These are phyloP conservation scores for Trichosporon faecale DNA, from an alignment of 1,284 basidiomycete species.

Conservation along the genomic window DNA sequence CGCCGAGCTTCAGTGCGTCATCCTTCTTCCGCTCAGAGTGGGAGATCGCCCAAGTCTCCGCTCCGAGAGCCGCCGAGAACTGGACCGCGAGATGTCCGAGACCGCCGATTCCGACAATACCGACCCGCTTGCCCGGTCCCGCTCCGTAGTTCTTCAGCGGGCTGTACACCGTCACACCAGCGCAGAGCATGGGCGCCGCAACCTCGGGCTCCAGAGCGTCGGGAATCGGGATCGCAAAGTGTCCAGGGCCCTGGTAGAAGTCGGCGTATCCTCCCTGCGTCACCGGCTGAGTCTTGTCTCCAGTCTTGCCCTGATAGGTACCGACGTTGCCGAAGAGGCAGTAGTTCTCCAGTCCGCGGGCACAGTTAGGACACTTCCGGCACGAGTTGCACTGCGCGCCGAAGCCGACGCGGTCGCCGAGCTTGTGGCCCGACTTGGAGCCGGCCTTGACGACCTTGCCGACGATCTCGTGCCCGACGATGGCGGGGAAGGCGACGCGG, in stretches of 20 bases:
- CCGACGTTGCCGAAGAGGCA: conserved; percentile 36
- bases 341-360: conserved; percentile 60
- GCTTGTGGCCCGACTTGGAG: conserved; percentile 56
- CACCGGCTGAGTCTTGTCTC: conserved; percentile 24
- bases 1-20: conserved; percentile 63
- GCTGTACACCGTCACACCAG: conserved; percentile 66
- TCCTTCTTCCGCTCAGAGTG: conserved; percentile 63
- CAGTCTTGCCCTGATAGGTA: conserved; percentile 27
- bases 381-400: conserved; percentile 62
- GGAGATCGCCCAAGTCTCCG: conserved; percentile 65
- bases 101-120: conserved; percentile 64
- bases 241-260: conserved; percentile 57
- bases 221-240: conserved; percentile 67
- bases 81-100: conserved; percentile 59
- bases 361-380: conserved; percentile 59
- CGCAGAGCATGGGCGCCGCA: conserved; percentile 59
- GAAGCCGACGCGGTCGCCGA: conserved; percentile 64
- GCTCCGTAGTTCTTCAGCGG: conserved; percentile 63
- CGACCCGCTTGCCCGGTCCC: conserved; percentile 66
- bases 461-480: conserved; percentile 56
- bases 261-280: conserved; percentile 31
- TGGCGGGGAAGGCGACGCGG: conserved; percentile 21
- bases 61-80: conserved; percentile 61
- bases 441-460: conserved; percentile 52
- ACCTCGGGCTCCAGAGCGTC: conserved; percentile 59